Base-by-base conservation (phyloP, 2,329 filamentous ascomycete species). In the Fusarium sp. region DNA sequence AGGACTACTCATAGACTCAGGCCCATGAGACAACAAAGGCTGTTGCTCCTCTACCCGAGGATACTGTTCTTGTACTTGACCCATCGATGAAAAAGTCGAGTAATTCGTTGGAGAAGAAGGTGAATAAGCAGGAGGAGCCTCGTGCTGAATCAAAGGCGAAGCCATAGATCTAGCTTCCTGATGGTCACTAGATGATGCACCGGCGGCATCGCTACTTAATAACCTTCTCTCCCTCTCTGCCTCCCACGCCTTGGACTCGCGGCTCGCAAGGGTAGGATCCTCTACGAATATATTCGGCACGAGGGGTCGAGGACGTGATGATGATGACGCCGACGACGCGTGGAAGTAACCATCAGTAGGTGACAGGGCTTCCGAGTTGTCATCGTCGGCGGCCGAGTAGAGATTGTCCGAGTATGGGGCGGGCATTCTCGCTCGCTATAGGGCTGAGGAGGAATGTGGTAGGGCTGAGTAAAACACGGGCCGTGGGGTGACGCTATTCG, bases 301-400 rank as follows among this genome's bases (percentile, higher is more conserved):
- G 61, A 74, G 76, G 40, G 83, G 84, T 10, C 72, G 54, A 69
- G 73, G 60, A 62, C 67, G 60, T 66, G 70, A 62, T 75, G 68
- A 62, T 66, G 70, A 62, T 75, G 68, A 62, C 61, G 70, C 65
- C 63, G 66, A 62, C 61, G 80, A 81, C 74, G 79, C 77, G 71
- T 80, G 79, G 73, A 86, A 86, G 79, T 85, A 85, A 34, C 83
- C 84, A 65, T 86, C 83, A n/a, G 83, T 81, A 38, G 84, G 84
- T 29, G 84, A 86, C 61, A 85, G 76, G 40, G 78, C 77, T 60
- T 80, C 77, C 58, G 76, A 58, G 29, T 80, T 72, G 38, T 80
- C 75, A 62, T 76, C 77, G 51, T 81, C 80, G 75, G 81, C 79
- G 57, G 75, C 78, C 63, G 81, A 82, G 77, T 84, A 83, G 65